phyloP scores from a whole-genome alignment of 345 rosid species.

The Syzygium aromaticum region DNA sequence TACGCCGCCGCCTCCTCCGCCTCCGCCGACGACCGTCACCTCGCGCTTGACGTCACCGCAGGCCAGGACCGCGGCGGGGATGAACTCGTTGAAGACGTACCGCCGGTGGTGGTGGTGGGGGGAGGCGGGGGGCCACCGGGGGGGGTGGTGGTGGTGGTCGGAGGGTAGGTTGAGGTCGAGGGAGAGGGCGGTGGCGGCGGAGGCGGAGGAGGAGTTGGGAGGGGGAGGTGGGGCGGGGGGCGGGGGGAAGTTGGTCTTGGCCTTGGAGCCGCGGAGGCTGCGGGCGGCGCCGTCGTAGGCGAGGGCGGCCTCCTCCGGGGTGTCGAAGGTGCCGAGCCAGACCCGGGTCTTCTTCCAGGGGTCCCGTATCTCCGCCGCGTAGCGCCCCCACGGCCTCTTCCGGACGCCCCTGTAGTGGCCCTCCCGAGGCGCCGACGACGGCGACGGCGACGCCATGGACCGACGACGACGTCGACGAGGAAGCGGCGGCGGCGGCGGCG shows the following conservation, averaged over 20 bases:
- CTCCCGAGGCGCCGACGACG: slow-evolving; percentile 12
- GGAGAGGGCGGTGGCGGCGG: slow-evolving; percentile 3
- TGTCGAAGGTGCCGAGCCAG: slow-evolving; percentile 95
- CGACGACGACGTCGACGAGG: slow-evolving; percentile 12
- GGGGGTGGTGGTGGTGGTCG: background rate
- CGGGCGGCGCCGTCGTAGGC: slow-evolving; percentile 95
- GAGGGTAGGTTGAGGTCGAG: slow-evolving; percentile 8
- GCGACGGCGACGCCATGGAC: slow-evolving; percentile 36
- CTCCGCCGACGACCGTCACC: slow-evolving; percentile 3
- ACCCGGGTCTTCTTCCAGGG: slow-evolving; percentile 96
- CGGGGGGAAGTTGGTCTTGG: slow-evolving; percentile 81
- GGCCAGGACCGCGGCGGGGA: slow-evolving; percentile 48
- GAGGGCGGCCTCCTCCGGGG: slow-evolving; percentile 93
- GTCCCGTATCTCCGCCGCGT: slow-evolving; percentile 95
- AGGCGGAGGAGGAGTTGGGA: slow-evolving; percentile 25
- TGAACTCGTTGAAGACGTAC: slow-evolving; percentile 34
- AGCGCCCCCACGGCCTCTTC: slow-evolving; percentile 98
- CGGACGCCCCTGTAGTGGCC: slow-evolving; percentile 89
- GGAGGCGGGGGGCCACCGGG: background rate
- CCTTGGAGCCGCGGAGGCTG: slow-evolving; percentile 83
- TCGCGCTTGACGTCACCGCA: slow-evolving; percentile 9
- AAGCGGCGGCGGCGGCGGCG: slow-evolving; percentile 32
- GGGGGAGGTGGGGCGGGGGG: slow-evolving; percentile 18
- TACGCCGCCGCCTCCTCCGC: background rate
- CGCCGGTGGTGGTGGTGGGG: slow-evolving; percentile 18